Evolutionary conservation across 768 basidiomycete genomes (phyloP).

Genomic region (Clavulina sp.): DNA sequence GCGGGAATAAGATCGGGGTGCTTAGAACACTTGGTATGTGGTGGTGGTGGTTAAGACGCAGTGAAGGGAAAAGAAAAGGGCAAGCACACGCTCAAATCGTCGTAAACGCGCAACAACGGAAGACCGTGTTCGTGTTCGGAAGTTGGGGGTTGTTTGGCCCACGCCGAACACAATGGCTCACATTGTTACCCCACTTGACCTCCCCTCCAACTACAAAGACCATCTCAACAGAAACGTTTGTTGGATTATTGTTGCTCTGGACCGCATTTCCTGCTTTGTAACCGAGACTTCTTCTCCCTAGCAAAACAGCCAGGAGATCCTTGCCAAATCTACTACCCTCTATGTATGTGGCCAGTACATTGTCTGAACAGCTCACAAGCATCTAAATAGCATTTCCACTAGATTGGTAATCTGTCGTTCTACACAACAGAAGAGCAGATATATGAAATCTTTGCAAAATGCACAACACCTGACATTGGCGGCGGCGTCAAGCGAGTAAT

Average conservation of each 20-base stretch:
- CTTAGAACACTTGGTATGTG: not conserved
- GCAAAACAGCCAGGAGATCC: slow-evolving; percentile 62
- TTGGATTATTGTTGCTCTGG: slow-evolving; percentile 2
- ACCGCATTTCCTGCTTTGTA: slow-evolving; percentile 5
- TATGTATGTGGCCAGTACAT: slow-evolving; percentile 37
- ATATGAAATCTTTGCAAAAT: slow-evolving; percentile 83
- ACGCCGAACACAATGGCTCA: slow-evolving; percentile 43
- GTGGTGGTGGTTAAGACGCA: no score
- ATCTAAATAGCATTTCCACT: slow-evolving; percentile 5
- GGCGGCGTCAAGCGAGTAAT: slow-evolving; percentile 88
- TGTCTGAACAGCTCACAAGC: slow-evolving; percentile 10
- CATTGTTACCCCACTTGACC: slow-evolving; percentile 69
- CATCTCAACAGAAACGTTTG: slow-evolving; percentile 49
- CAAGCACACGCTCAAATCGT: no score
- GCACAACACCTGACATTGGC: slow-evolving; percentile 68
- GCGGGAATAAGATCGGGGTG: not conserved
- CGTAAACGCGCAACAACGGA: no score
- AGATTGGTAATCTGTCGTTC: slow-evolving; percentile 88
- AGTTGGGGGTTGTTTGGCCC: no score
- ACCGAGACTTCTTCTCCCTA: slow-evolving; percentile 32
- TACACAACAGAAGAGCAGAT: slow-evolving; percentile 95
- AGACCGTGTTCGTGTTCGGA: no score
- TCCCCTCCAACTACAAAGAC: slow-evolving; percentile 95
- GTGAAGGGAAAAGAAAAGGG: no score
- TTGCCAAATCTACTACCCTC: slow-evolving; percentile 70